A percentile compares a stretch with the other conserved stretches of the same genome.
These are phyloP conservation scores for Annona squamosa DNA, from an alignment of 164 flowering plant genomes.

Conservation along the genomic window DNA sequence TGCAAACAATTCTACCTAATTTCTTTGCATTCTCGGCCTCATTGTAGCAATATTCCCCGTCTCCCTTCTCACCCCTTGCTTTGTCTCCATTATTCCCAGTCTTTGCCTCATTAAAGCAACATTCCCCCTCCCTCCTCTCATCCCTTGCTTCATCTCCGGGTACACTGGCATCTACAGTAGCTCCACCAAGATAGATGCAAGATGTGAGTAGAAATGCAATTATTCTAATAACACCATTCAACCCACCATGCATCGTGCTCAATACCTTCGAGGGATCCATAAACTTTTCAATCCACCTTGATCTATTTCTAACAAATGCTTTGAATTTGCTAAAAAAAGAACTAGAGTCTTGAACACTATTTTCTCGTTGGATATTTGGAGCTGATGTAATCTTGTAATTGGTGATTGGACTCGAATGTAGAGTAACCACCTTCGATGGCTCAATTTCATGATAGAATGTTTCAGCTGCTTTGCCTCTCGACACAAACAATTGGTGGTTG, in stretches of 20 bases:
- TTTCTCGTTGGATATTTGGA: constrained; percentile 9
- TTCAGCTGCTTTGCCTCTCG: constrained; percentile 49
- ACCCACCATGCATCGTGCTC: constrained; percentile 9
- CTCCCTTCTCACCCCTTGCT: not conserved
- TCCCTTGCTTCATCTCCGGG: too few relatives aligned
- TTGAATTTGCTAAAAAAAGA: constrained; percentile 20
- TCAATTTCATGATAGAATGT: constrained; percentile 67
- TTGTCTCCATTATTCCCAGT: not conserved
- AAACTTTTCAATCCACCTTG: constrained; percentile 8
- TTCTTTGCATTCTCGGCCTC: constrained; percentile 6
- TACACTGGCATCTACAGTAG: constrained; percentile 1
- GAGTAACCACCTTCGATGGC: constrained; percentile 57
- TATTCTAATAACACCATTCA: constrained; percentile 11
- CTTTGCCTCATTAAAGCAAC: not conserved
- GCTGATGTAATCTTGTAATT: constrained; percentile 7
- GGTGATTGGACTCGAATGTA: constrained; percentile 42
- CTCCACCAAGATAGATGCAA: constrained; percentile 23
- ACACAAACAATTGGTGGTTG: constrained; percentile 54
- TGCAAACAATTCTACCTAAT: constrained; percentile 8
- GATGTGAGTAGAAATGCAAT: constrained; percentile 29
- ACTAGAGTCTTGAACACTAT: constrained; percentile 1
- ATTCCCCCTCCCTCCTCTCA: not conserved
- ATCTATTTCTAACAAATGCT: constrained; percentile 18
- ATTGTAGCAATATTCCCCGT: not conserved
- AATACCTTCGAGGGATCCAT: constrained; percentile 14